These are phyloP conservation scores for Chrysanthemum makinoi DNA, from an alignment of 129 eudicot species.

Conservation along the genomic window DNA sequence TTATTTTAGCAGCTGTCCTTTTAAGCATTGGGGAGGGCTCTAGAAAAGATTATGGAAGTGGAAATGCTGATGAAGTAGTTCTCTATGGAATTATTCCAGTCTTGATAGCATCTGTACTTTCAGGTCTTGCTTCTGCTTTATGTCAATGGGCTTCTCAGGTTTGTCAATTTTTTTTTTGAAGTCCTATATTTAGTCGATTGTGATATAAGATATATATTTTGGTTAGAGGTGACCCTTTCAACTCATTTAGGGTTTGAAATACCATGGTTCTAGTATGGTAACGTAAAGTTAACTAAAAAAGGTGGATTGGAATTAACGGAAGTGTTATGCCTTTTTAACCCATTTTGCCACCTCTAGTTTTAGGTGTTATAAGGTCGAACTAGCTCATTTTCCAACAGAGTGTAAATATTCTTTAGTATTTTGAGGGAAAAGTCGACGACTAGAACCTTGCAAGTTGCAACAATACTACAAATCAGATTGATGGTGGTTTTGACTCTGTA, in stretches of 20 bases:
- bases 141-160: slow-evolving; percentile 99
- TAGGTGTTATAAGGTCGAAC: slow-evolving; percentile 9
- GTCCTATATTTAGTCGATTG: slow-evolving; percentile 14
- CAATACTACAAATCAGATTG: background rate
- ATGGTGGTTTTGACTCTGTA: background rate
- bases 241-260: too few species aligned
- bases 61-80: slow-evolving; percentile 62
- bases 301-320: too few species aligned
- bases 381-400: background rate
- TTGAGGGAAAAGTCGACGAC: background rate
- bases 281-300: too few species aligned
- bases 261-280: too few species aligned
- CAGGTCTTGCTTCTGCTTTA: slow-evolving; percentile 96
- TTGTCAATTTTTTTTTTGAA: slow-evolving; percentile 19
- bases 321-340: too few species aligned
- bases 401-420: background rate
- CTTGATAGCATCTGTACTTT: slow-evolving; percentile 86
- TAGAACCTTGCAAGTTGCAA: background rate
- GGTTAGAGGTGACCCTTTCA: too few species aligned
- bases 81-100: slow-evolving; percentile 84
- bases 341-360: too few species aligned
- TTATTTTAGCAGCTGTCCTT: slow-evolving; percentile 88
- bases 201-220: slow-evolving; percentile 5
- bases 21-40: slow-evolving; percentile 96
- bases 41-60: slow-evolving; percentile 63